Percentiles rank a stretch among this genome's conserved stretches.
Evolutionary conservation across 2,329 filamentous ascomycete genomes (phyloP).

Genomic region (Claviceps pazoutovae): DNA sequence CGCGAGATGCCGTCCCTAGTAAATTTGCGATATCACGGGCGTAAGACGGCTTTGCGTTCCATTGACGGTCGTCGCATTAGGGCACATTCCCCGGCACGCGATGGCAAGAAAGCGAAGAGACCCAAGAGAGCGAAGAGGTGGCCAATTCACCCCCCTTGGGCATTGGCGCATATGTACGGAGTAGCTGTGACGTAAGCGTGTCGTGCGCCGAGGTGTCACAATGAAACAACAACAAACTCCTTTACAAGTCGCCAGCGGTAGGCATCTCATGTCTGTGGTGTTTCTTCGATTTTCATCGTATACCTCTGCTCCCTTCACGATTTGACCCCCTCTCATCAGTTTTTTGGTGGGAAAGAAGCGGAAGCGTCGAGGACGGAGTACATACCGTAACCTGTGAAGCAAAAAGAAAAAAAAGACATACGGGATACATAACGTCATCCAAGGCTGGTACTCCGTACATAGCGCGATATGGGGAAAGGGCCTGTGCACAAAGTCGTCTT

Average conservation of each 20-base stretch:
- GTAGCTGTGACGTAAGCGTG: constrained; percentile 3
- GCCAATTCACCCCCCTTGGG: background rate
- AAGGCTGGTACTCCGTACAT: background rate
- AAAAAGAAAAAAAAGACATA: background rate
- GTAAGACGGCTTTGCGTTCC: too few species aligned
- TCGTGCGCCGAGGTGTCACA: background rate
- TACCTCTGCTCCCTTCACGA: too few species aligned
- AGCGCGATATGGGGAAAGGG: constrained; percentile 2
- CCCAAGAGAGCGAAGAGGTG: background rate
- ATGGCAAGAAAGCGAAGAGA: background rate
- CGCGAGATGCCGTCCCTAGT: too few species aligned
- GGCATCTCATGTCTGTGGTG: background rate
- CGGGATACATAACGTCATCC: constrained; percentile 5
- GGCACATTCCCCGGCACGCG: background rate
- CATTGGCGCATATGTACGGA: background rate
- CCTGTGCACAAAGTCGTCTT: background rate
- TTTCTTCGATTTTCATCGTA: too few species aligned
- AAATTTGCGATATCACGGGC: too few species aligned
- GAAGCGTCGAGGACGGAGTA: too few species aligned
- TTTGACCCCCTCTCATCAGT: too few species aligned
- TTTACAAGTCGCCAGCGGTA: background rate
- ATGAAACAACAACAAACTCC: background rate
- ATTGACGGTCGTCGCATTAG: too few species aligned
- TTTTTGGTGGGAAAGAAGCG: too few species aligned
- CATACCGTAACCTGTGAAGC: too few species aligned